Conservation (phyloP, 225 moss, liverwort and hornwort genomes). For the Antitrichia curtipendula region DNA sequence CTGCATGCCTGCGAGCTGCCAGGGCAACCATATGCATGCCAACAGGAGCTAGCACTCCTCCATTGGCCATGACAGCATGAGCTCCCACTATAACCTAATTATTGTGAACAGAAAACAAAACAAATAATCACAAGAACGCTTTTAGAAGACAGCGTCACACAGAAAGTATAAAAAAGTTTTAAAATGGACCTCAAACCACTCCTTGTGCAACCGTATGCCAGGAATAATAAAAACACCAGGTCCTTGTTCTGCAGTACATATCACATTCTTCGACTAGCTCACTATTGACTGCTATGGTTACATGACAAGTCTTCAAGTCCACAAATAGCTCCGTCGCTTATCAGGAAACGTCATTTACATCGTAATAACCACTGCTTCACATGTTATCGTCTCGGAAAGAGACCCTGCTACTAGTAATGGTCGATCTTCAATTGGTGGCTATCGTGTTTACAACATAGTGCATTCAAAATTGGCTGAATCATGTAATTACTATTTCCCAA, state of each 20-base stretch:
- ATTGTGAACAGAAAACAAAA: not conserved
- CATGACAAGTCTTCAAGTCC: not conserved
- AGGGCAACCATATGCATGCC: conserved; percentile 96
- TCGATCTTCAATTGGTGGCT: not conserved
- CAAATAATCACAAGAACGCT: not conserved
- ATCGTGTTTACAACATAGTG: not conserved
- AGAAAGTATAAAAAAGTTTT: not conserved
- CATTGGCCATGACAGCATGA: conserved; percentile 99
- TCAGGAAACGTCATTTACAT: not conserved
- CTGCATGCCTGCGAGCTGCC: conserved; percentile 87
- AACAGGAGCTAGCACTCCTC: conserved; percentile 95
- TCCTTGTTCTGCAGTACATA: not conserved
- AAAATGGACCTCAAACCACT: not conserved
- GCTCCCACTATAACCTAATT: conserved; percentile 87
- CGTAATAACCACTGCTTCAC: not conserved
- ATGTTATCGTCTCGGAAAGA: not conserved
- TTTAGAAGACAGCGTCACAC: not conserved
- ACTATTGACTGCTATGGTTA: not conserved
- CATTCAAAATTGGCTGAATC: not conserved
- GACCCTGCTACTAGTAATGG: not conserved
- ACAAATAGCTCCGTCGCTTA: not conserved
- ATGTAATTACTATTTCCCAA: not conserved
- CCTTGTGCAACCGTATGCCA: not conserved
- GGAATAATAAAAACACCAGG: not conserved
- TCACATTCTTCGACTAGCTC: not conserved